A percentile compares a stretch with the other conserved stretches of the same genome.
These are phyloP conservation scores for Aspergillus baeticus DNA, from an alignment of 495 filamentous ascomycete genomes.

Conservation along the genomic window DNA sequence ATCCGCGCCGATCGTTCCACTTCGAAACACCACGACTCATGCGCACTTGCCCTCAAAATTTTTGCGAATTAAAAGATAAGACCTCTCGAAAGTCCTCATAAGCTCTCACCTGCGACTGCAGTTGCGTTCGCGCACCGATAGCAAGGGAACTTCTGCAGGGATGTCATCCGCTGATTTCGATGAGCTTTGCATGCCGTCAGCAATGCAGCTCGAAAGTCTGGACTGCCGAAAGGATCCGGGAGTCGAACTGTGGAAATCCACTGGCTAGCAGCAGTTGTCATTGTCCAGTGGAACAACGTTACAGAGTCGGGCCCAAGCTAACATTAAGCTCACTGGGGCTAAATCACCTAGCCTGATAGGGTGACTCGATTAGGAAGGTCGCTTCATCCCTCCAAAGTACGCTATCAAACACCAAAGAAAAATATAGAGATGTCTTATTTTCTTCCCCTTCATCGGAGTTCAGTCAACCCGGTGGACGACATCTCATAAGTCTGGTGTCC, in stretches of 20 bases:
- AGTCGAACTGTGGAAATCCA: neutral
- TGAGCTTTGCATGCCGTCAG: conserved; percentile 6
- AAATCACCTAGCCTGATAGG: too few species aligned
- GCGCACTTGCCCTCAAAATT: too few species aligned
- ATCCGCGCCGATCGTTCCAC: neutral
- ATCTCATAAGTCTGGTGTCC: neutral
- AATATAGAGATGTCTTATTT: too few species aligned
- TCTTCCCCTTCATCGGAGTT: neutral
- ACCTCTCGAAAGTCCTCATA: too few species aligned
- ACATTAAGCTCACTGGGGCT: neutral
- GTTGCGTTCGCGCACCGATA: too few species aligned
- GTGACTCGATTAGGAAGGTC: neutral
- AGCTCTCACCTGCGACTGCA: too few species aligned
- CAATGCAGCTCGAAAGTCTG: neutral
- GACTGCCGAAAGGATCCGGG: neutral
- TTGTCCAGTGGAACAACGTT: neutral
- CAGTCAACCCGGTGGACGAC: neutral
- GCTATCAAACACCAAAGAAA: neutral
- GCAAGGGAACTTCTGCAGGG: neutral
- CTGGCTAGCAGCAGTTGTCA: neutral
- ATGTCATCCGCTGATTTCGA: neutral
- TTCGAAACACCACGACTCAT: too few species aligned
- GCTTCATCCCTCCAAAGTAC: neutral
- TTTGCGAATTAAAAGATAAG: too few species aligned
- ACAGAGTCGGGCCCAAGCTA: neutral